These are phyloP conservation scores for Phytopythium oedochilum DNA, from an alignment of 352 stramenopile genomes.

Conservation along the genomic window DNA sequence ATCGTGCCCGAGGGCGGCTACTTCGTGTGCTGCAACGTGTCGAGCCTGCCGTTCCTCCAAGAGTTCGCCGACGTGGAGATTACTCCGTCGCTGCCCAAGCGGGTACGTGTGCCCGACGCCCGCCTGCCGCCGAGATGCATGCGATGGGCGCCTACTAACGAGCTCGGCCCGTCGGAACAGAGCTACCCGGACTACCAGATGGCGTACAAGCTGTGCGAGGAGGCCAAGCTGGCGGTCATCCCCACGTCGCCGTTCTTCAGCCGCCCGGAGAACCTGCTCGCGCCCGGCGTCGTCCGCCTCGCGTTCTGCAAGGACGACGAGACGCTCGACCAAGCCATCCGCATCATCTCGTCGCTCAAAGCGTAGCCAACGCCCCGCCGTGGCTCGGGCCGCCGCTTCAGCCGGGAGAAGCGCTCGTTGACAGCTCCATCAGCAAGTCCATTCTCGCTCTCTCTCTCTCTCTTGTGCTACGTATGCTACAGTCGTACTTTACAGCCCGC, in stretches of 20 bases:
- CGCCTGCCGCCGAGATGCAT: too few species aligned
- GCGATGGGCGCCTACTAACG: neutral
- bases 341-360: slow-evolving; percentile 58
- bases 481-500: slow-evolving; percentile 3
- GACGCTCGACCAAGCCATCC: slow-evolving; percentile 85
- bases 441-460: neutral
- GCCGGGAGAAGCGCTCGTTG: neutral
- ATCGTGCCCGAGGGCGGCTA: slow-evolving; percentile 94
- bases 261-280: slow-evolving; percentile 70
- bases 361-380: too few species aligned
- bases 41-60: slow-evolving; percentile 60
- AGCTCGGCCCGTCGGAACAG: slow-evolving; percentile 17
- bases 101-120: slow-evolving; percentile 21
- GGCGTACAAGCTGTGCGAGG: slow-evolving; percentile 87
- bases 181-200: slow-evolving; percentile 86
- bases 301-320: slow-evolving; percentile 97
- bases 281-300: slow-evolving; percentile 82
- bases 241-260: slow-evolving; percentile 94
- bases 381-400: neutral
- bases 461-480: neutral
- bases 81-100: slow-evolving; percentile 42
- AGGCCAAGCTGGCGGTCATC: slow-evolving; percentile 91
- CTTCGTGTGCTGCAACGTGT: slow-evolving; percentile 91
- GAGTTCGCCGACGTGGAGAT: slow-evolving; percentile 61
- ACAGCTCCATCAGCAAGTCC: neutral